A percentile compares a stretch with the other conserved stretches of the same genome.
Conservation (phyloP, 2,329 filamentous ascomycete species). For the Seiridium unicorne region DNA sequence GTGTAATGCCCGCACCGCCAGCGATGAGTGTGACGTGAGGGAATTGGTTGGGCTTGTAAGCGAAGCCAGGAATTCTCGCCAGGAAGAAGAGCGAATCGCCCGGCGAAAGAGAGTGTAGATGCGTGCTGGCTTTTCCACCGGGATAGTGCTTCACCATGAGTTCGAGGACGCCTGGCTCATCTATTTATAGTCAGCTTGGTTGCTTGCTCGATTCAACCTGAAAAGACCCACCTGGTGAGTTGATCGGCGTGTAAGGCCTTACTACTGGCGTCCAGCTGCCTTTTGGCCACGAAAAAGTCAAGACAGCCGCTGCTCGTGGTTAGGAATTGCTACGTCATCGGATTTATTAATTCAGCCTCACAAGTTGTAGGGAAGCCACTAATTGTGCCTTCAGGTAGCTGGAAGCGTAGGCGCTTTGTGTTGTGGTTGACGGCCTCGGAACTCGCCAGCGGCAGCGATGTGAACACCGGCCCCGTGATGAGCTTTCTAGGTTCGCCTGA, state of each 20-base stretch:
- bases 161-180: slow-evolving; percentile 58
- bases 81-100: slow-evolving; percentile 61
- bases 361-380: slow-evolving; percentile 51
- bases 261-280: slow-evolving; percentile 57
- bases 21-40: slow-evolving; percentile 62
- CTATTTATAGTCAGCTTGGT: slow-evolving; percentile 25
- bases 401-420: slow-evolving; percentile 56
- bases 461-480: slow-evolving; percentile 40
- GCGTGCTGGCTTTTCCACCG: slow-evolving; percentile 59
- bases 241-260: slow-evolving; percentile 67
- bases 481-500: slow-evolving; percentile 21
- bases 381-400: slow-evolving; percentile 44
- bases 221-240: slow-evolving; percentile 38
- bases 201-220: slow-evolving; percentile 9
- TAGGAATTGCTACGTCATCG: not conserved
- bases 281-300: slow-evolving; percentile 59
- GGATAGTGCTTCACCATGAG: slow-evolving; percentile 69
- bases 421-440: slow-evolving; percentile 56
- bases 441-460: slow-evolving; percentile 48
- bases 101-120: slow-evolving; percentile 64
- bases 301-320: slow-evolving; percentile 45
- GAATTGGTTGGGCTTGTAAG: slow-evolving; percentile 51
- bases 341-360: slow-evolving; percentile 20
- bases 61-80: slow-evolving; percentile 50
- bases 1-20: slow-evolving; percentile 72